Conservation (phyloP, 2,329 filamentous ascomycete species). For the Hawksworthiomyces lignivorus region DNA sequence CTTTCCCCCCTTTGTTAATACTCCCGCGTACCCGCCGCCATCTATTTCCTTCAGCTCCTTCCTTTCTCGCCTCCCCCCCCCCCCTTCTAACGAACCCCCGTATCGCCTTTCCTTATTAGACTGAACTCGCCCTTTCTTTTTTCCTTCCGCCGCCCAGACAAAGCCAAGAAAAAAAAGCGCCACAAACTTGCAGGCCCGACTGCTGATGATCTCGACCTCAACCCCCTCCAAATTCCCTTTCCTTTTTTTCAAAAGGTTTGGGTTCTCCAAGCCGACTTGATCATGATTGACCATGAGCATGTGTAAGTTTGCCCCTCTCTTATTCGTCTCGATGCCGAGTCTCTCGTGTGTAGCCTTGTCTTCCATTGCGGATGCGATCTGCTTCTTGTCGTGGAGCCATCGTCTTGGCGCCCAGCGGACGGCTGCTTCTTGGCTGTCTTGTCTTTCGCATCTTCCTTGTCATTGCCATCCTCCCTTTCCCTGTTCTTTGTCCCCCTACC, state of each 20-base stretch:
- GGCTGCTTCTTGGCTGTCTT: conserved; percentile 9
- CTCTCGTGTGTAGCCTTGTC: no score
- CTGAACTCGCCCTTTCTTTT: conserved; percentile 7
- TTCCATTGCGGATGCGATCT: not conserved
- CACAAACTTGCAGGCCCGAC: conserved; percentile 1
- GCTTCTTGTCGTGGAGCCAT: not conserved
- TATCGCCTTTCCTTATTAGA: no score
- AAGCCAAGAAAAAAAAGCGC: conserved; percentile 11
- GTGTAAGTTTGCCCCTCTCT: conserved; percentile 11
- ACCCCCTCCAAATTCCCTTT: conserved; percentile 2
- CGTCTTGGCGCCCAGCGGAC: conserved; percentile 10
- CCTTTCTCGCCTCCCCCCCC: not conserved
- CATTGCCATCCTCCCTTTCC: not conserved
- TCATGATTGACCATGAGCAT: conserved; percentile 18
- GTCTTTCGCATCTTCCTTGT: no score
- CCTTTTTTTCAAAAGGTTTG: conserved; percentile 8
- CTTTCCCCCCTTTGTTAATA: no score
- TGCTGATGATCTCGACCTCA: conserved; percentile 9
- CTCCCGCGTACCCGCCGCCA: no score
- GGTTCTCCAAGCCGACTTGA: conserved; percentile 13
- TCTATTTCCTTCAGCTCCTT: conserved; percentile 2
- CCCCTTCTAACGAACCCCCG: no score
- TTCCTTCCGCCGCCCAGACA: conserved; percentile 3
- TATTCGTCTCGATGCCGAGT: no score
- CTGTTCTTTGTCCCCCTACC: not conserved